These are phyloP conservation scores for Solanum dulcamara DNA, from an alignment of 257 asterid genomes.

Conservation along the genomic window DNA sequence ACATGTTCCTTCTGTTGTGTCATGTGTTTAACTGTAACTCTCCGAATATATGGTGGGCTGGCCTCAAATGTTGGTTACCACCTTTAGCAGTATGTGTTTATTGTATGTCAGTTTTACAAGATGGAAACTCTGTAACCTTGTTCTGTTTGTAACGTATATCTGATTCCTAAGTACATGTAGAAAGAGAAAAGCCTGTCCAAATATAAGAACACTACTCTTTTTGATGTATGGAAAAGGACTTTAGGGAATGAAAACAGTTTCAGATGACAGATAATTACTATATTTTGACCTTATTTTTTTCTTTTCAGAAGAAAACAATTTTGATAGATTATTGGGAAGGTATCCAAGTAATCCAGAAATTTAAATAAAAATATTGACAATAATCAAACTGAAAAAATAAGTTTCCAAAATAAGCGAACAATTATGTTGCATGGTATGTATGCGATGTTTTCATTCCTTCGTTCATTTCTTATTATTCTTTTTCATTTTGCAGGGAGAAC, in stretches of 20 bases:
- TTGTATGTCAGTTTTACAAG: background rate
- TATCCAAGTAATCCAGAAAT: background rate
- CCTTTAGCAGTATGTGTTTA: background rate
- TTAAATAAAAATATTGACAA: background rate
- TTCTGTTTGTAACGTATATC: background rate
- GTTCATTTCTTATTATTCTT: background rate
- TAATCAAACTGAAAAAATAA: background rate
- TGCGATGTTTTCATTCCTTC: background rate
- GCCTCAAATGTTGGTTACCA: background rate
- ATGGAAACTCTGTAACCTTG: background rate
- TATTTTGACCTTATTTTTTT: background rate
- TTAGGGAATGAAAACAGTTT: background rate
- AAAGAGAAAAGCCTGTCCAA: background rate
- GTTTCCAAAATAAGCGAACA: background rate
- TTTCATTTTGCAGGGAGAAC: constrained; percentile 53
- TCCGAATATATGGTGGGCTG: background rate
- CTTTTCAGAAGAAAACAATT: background rate
- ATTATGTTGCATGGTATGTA: background rate
- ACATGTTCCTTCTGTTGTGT: background rate
- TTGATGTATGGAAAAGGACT: background rate
- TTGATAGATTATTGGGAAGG: background rate
- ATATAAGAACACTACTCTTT: background rate
- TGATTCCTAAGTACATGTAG: background rate
- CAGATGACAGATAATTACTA: background rate
- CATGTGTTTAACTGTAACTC: background rate